Base-by-base conservation (phyloP, 2,329 filamentous ascomycete genomes). In the Botryotinia narcissicola region DNA sequence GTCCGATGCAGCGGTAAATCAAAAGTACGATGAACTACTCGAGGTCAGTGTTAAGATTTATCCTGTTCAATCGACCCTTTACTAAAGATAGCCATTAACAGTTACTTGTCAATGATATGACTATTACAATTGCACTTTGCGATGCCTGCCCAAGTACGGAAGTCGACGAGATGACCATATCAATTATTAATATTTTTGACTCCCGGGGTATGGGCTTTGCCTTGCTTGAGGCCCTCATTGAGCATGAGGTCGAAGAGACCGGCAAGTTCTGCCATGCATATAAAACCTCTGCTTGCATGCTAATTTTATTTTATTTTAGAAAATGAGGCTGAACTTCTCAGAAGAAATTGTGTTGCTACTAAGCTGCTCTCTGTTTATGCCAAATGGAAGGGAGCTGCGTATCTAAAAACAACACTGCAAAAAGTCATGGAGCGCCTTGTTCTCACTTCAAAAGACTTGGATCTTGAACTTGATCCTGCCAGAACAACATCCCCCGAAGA, bases 281-380 rank as follows among this genome's bases (percentile, higher is more conserved):
- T 14, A 60, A 4, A 10, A 66, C 64, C 14, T 70, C 3, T 16
- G 70, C 14, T 37, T 40, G 51, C 14, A 46, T 70, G 66, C 73
- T 75, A 64, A 77, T 37, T 59, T 14, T 54, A n/a, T n/a, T 32
- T 32, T 32, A 32, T 3, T 48, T 48, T 73, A 86, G 90, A 92
- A 79, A 92, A 90, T 71, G 90, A 92, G 78, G 86, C 90, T 1
- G 90, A 92, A 77, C 84, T 92, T 35, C 81, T 92, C 18, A 86
- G 90, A n/a, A 85, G 90, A 68, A 91, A 90, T 46, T 92, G 89
- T 76, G 90, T 92, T 1, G 88, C 89, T n/a, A 92, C 90, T 2
- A 92, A 92, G 79, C 91, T 92, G 86, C 84, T 92, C 3, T 91
- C 90, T 0, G 86, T 92, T 12, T 92, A 91, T 77, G 90, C 90